phyloP scores from a whole-genome alignment of 805 yeast genomes.

The Candida berthetii region DNA sequence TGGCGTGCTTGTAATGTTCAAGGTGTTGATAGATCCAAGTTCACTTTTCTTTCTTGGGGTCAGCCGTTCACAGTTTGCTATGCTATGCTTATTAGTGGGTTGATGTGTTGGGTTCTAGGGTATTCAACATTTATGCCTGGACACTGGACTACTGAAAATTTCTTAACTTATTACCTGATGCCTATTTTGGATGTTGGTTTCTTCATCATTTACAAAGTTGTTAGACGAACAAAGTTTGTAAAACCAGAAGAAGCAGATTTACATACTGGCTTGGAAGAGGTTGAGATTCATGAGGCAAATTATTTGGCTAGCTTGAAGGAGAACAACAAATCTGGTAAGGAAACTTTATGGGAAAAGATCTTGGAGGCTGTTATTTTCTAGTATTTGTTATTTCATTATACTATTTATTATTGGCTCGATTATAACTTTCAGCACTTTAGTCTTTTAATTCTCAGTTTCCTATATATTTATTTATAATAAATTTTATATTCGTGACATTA shows the following conservation, averaged over 20 bases:
- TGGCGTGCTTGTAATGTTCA: slow-evolving; percentile 54
- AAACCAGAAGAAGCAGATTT: slow-evolving; percentile 47
- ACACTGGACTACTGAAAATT: slow-evolving; percentile 54
- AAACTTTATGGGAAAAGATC: too few species aligned
- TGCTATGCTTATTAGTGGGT: slow-evolving; percentile 33
- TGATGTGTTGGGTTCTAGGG: slow-evolving; percentile 60
- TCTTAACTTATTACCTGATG: slow-evolving; percentile 71
- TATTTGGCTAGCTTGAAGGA: too few species aligned
- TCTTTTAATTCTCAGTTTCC: too few species aligned
- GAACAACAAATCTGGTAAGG: too few species aligned
- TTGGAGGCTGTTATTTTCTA: too few species aligned
- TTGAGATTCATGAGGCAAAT: slow-evolving; percentile 48
- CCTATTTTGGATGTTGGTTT: slow-evolving; percentile 46
- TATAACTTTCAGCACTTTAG: too few species aligned
- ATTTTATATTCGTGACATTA: too few species aligned
- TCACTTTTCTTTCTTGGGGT: too few species aligned
- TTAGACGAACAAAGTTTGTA: slow-evolving; percentile 37
- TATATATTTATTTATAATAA: too few species aligned
- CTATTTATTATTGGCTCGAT: too few species aligned
- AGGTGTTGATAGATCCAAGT: slow-evolving; percentile 28
- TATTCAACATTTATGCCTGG: slow-evolving; percentile 70
- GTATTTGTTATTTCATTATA: too few species aligned
- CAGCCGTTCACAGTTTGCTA: too few species aligned
- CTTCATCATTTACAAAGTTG: slow-evolving; percentile 42
- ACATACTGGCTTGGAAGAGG: slow-evolving; percentile 44